Percentiles rank a stretch among this genome's conserved stretches.
Evolutionary conservation across 352 stramenopile species (phyloP).

Genomic region (Phytophthora citricola): DNA sequence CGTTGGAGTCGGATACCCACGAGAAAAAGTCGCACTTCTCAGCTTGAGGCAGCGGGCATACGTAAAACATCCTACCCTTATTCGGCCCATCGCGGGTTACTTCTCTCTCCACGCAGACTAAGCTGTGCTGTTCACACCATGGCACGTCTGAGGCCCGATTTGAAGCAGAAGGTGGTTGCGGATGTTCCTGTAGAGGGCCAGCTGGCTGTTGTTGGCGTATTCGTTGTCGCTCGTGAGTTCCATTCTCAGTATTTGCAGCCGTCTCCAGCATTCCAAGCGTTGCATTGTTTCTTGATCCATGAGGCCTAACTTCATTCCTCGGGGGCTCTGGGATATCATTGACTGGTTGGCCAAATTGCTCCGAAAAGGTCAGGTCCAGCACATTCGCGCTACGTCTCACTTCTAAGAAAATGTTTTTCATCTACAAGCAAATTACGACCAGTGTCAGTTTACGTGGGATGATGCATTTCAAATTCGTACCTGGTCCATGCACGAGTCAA

Average conservation of each 20-base stretch:
- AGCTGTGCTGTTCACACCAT: conserved; percentile 55
- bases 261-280: conserved; percentile 4
- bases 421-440: conserved; percentile 42
- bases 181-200: neutral
- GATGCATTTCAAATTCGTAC: conserved; percentile 39
- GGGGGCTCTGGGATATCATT: conserved; percentile 19
- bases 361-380: conserved; percentile 91
- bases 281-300: too few relatives aligned
- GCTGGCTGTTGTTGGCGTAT: conserved; percentile 13
- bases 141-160: conserved; percentile 30
- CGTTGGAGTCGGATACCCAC: conserved; percentile 78
- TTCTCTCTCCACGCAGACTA: conserved; percentile 59
- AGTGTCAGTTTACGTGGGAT: conserved; percentile 8
- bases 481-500: conserved; percentile 89
- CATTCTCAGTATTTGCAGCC: conserved; percentile 1
- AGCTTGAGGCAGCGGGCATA: conserved; percentile 81
- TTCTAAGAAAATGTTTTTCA: conserved; percentile 78
- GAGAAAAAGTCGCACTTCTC: conserved; percentile 94
- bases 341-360: conserved; percentile 78
- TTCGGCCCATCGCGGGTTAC: conserved; percentile 81
- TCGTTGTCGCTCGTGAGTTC: conserved; percentile 10
- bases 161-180: conserved; percentile 2
- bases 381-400: conserved; percentile 84
- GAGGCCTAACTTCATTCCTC: neutral
- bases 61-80: conserved; percentile 93